Evolutionary conservation across 768 basidiomycete species (phyloP).

Genomic region (Lentinula lateritia): DNA sequence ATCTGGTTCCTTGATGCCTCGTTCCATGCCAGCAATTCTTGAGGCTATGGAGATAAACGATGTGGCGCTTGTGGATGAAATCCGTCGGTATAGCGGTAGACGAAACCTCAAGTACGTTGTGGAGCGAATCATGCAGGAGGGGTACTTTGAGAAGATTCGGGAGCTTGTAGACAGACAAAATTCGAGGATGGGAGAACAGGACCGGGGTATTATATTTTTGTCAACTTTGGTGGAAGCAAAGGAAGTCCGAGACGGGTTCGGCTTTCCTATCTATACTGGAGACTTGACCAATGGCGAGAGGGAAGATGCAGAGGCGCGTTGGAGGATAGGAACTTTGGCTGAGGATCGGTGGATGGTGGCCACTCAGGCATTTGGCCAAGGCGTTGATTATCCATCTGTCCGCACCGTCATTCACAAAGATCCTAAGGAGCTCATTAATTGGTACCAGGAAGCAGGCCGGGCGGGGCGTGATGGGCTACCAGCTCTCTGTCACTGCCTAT

Average conservation of each 20-base stretch:
- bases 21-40: background rate
- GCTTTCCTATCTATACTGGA: background rate
- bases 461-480: background rate
- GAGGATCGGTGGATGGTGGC: too few species aligned
- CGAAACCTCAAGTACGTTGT: background rate
- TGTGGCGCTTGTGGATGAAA: background rate
- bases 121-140: background rate
- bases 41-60: background rate
- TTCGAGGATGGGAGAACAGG: background rate
- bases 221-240: too few species aligned
- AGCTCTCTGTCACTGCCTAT: background rate
- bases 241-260: background rate
- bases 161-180: background rate
- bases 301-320: too few species aligned
- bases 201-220: background rate
- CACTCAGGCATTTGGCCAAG: background rate
- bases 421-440: background rate
- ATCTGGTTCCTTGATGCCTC: background rate
- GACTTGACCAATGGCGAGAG: background rate
- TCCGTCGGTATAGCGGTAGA: background rate
- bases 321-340: too few species aligned
- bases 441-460: background rate
- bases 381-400: background rate
- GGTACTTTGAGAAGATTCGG: background rate
- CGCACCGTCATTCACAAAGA: background rate